A percentile compares a stretch with the other conserved stretches of the same genome.
phyloP scores from a whole-genome alignment of 306 rosid genomes.

The Carpinus viminea region DNA sequence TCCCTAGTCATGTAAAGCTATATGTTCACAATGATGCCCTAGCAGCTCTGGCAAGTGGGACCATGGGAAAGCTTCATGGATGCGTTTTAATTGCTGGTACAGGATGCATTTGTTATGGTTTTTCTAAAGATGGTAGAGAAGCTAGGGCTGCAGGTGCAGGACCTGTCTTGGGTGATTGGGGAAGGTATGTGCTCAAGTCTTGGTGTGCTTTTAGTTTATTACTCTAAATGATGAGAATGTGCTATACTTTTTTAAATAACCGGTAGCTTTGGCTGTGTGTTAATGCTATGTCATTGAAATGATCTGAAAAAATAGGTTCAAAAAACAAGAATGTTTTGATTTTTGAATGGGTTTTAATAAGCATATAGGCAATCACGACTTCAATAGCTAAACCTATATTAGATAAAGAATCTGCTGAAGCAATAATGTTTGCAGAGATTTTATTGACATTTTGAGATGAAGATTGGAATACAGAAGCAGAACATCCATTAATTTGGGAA shows the following conservation, averaged over 20 bases:
- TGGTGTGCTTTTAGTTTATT: slow-evolving; percentile 2
- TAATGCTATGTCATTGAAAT: not conserved
- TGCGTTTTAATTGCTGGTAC: slow-evolving; percentile 96
- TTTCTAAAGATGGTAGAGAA: slow-evolving; percentile 85
- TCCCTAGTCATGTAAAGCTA: slow-evolving; percentile 71
- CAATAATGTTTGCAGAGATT: not conserved
- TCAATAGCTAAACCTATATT: not conserved
- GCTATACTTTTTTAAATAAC: not conserved
- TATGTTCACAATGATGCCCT: slow-evolving; percentile 94
- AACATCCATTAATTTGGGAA: not conserved
- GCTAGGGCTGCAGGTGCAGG: slow-evolving; percentile 98
- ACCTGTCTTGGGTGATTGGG: slow-evolving; percentile 97
- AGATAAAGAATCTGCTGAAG: slow-evolving; percentile 4
- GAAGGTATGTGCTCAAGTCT: slow-evolving; percentile 53
- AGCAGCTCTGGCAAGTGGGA: slow-evolving; percentile 95
- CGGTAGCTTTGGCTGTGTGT: not conserved
- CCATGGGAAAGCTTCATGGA: slow-evolving; percentile 87
- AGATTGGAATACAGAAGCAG: not conserved
- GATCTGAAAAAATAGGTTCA: not conserved
- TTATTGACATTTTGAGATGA: not conserved
- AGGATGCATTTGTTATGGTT: slow-evolving; percentile 89
- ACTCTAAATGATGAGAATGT: not conserved
- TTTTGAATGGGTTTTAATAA: not conserved
- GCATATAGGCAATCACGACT: not conserved
- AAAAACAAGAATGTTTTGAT: not conserved